Conservation (phyloP, 2,329 filamentous ascomycete genomes). For the Beauveria sp. region DNA sequence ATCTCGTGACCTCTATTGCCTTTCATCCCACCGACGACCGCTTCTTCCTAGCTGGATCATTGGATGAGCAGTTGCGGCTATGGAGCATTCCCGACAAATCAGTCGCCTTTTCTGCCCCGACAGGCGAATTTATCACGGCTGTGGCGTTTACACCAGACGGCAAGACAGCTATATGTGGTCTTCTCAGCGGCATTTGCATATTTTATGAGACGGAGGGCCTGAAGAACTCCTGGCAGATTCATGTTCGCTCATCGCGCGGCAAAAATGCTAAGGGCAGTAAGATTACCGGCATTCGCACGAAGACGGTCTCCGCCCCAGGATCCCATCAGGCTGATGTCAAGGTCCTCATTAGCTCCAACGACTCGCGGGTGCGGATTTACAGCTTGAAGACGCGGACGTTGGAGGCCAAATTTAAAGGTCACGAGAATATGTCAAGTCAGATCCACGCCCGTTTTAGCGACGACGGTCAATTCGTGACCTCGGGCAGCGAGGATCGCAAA, state of each 20-base stretch:
- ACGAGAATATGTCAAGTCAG: slow-evolving; percentile 84
- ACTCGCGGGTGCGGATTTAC: slow-evolving; percentile 86
- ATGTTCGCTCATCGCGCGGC: slow-evolving; percentile 85
- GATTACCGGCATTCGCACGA: slow-evolving; percentile 85
- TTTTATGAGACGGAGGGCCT: slow-evolving; percentile 92
- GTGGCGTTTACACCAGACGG: slow-evolving; percentile 92
- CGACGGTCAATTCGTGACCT: slow-evolving; percentile 78
- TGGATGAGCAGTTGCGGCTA: slow-evolving; percentile 79
- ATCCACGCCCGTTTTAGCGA: slow-evolving; percentile 86
- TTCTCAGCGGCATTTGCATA: slow-evolving; percentile 74
- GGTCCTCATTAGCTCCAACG: slow-evolving; percentile 86
- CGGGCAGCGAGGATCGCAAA: slow-evolving; percentile 84
- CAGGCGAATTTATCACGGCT: slow-evolving; percentile 85
- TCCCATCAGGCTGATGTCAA: slow-evolving; percentile 59
- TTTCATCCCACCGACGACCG: slow-evolving; percentile 94
- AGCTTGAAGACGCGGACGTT: slow-evolving; percentile 77
- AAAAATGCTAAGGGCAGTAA: slow-evolving; percentile 96
- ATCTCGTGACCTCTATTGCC: slow-evolving; percentile 89
- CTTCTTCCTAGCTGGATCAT: slow-evolving; percentile 89
- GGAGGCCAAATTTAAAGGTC: slow-evolving; percentile 84
- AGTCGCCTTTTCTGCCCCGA: slow-evolving; percentile 72
- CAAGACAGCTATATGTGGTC: slow-evolving; percentile 80
- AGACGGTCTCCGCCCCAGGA: slow-evolving; percentile 35
- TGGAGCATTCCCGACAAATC: slow-evolving; percentile 97
- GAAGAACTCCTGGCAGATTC: slow-evolving; percentile 75